Conservation (phyloP, 2,329 filamentous ascomycete genomes). For the Monosporascus sp. region DNA sequence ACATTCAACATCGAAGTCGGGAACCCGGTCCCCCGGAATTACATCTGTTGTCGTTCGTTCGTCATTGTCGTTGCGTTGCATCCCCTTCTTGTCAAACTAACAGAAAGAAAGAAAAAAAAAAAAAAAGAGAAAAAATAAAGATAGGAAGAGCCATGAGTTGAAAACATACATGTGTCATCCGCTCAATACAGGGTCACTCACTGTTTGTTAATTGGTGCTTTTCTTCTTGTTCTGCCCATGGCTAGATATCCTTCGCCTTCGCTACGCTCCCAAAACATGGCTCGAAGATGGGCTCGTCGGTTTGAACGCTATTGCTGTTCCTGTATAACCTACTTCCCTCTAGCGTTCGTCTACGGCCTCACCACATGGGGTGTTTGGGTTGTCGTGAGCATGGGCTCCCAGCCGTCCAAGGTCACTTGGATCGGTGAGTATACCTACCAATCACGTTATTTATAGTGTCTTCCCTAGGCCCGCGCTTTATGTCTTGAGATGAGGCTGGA, state of each 20-base stretch:
- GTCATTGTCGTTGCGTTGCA: too few relatives aligned
- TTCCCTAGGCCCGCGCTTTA: conserved; percentile 4
- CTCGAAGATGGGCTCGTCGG: conserved; percentile 61
- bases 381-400: conserved; percentile 65
- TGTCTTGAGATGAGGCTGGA: conserved; percentile 9
- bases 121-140: too few relatives aligned
- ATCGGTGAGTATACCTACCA: conserved; percentile 42
- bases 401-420: conserved; percentile 47
- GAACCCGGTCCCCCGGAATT: too few relatives aligned
- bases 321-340: conserved; percentile 76
- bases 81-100: too few relatives aligned
- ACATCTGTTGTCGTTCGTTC: too few relatives aligned
- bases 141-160: too few relatives aligned
- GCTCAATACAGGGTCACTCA: too few relatives aligned
- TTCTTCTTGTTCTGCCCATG: not conserved
- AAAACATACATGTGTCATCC: too few relatives aligned
- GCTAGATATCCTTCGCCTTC: conserved; percentile 14
- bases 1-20: too few relatives aligned
- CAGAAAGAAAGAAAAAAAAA: too few relatives aligned
- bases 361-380: conserved; percentile 96
- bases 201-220: not conserved
- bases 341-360: conserved; percentile 81
- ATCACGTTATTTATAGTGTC: not conserved
- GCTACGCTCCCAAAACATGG: conserved; percentile 37
- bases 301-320: conserved; percentile 81